phyloP scores from a whole-genome alignment of 2,329 filamentous ascomycete species.

The Cladophialophora chaetospira region DNA sequence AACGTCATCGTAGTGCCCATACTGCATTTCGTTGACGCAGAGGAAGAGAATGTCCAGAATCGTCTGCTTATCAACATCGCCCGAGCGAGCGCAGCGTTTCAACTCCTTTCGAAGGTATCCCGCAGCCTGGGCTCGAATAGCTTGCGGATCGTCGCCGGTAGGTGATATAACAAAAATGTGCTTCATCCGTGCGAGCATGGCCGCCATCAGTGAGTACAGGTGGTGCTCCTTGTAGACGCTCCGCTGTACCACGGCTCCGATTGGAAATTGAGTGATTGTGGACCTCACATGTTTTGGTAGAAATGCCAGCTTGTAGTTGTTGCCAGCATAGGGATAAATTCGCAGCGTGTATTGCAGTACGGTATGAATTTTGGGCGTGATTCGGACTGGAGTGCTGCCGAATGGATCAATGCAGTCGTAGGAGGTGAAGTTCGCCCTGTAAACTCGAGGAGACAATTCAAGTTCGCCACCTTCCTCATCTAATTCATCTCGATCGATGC shows the following conservation, averaged over 20 bases:
- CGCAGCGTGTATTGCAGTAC: slow-evolving; percentile 24
- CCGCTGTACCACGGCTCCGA: slow-evolving; percentile 24
- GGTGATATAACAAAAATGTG: slow-evolving; percentile 19
- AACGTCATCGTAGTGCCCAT: slow-evolving; percentile 22
- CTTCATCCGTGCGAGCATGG: slow-evolving; percentile 26
- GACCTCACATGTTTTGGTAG: slow-evolving; percentile 25
- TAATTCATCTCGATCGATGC: not conserved
- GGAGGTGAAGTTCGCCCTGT: slow-evolving; percentile 22
- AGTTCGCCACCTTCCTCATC: slow-evolving; percentile 19
- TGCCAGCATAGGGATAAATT: slow-evolving; percentile 27
- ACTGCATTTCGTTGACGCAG: slow-evolving; percentile 24
- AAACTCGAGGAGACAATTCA: slow-evolving; percentile 18
- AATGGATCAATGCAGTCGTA: slow-evolving; percentile 30
- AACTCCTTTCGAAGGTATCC: slow-evolving; percentile 25
- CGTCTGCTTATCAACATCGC: slow-evolving; percentile 26
- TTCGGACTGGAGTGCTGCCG: slow-evolving; percentile 16
- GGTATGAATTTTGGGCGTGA: slow-evolving; percentile 24
- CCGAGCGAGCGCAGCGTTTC: slow-evolving; percentile 18
- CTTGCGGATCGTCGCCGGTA: slow-evolving; percentile 14
- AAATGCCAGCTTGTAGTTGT: slow-evolving; percentile 30
- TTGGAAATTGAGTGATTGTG: slow-evolving; percentile 28
- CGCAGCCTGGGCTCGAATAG: slow-evolving; percentile 17
- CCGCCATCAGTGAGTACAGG: slow-evolving; percentile 28
- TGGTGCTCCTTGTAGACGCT: slow-evolving; percentile 28
- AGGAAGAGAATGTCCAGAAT: slow-evolving; percentile 28